Base-by-base conservation (phyloP, 139 green algal species). In the Coccomyxa sp. region DNA sequence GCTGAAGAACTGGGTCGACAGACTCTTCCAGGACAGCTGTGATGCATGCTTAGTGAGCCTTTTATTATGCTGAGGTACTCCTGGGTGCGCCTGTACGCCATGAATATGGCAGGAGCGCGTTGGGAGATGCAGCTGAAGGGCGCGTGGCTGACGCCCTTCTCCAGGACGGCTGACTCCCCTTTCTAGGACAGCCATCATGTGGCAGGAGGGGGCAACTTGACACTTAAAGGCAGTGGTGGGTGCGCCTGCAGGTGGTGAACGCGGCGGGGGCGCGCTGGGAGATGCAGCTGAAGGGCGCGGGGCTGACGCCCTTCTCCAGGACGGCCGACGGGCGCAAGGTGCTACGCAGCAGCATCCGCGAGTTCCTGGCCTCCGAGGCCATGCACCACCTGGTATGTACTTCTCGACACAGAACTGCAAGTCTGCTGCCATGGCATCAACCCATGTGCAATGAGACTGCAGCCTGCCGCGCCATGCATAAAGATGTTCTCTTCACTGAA, bases 81-180 rank as follows among this genome's bases (percentile, higher is more conserved):
- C 8, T 71, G 6, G 41, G 5, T 22, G 6, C 37, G 34, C 55
- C 29, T 79, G 39, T 82, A 90, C 85, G 84, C 89, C 64, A 75
- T 93, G 3, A 87, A 87, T 70, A 16, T 7, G 7, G 68, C 33
- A 35, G 86, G 89, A 0, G 79, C 88, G 39, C 74, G 89, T 1
- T 89, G 83, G 85, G 95, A 98, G 88, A 80, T 98, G 74, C 95
- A 98, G 90, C 86, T 98, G 38, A 98, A 95, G 81, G 86, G 76
- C 12, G 39, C 7, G 83, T 95, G 95, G 12, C 87, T 82, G 73
- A 98, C 95, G 29, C 95, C 95, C 0, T 98, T 97, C 88, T 91
- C 83, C 68, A 86, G 95, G 35, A 82, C 88, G n/a, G n/a, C n/a
- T n/a, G 5, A 44, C 8, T 29, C n/a, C 50, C n/a, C 27, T 0